phyloP scores from a whole-genome alignment of 148 eudicot genomes.

The Nyssa sinensis region DNA sequence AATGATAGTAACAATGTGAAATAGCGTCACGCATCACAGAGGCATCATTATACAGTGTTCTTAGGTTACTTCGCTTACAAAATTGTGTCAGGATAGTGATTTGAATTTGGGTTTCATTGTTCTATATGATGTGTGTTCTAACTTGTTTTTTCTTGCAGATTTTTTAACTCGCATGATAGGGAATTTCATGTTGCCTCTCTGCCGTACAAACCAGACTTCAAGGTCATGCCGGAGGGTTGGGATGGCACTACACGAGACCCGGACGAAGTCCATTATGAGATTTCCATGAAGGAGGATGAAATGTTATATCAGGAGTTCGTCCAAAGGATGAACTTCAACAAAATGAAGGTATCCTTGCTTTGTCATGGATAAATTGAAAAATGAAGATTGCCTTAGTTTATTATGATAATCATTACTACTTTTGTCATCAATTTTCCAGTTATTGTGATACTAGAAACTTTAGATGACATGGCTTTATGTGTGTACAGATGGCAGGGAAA shows the following conservation, averaged over 20 bases:
- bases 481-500: slow-evolving; percentile 53
- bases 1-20: no score
- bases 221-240: slow-evolving; percentile 99
- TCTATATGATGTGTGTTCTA: neutral
- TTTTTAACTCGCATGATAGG: slow-evolving; percentile 71
- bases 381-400: neutral
- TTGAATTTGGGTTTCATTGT: neutral
- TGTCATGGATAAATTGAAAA: neutral
- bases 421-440: neutral
- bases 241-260: slow-evolving; percentile 92
- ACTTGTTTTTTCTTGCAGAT: slow-evolving; percentile 46
- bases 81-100: neutral
- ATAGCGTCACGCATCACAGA: no score
- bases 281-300: slow-evolving; percentile 91
- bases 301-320: slow-evolving; percentile 70
- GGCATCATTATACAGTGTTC: neutral
- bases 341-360: slow-evolving; percentile 55
- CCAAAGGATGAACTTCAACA: slow-evolving; percentile 78
- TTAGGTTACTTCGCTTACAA: neutral
- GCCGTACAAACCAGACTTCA: slow-evolving; percentile 92
- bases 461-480: neutral
- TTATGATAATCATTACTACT: neutral
- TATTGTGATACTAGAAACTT: neutral
- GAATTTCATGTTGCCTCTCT: slow-evolving; percentile 92
- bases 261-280: slow-evolving; percentile 94